Conservation (phyloP, 192 early-diverging fungal species). For the Backusella tuberculispora region DNA sequence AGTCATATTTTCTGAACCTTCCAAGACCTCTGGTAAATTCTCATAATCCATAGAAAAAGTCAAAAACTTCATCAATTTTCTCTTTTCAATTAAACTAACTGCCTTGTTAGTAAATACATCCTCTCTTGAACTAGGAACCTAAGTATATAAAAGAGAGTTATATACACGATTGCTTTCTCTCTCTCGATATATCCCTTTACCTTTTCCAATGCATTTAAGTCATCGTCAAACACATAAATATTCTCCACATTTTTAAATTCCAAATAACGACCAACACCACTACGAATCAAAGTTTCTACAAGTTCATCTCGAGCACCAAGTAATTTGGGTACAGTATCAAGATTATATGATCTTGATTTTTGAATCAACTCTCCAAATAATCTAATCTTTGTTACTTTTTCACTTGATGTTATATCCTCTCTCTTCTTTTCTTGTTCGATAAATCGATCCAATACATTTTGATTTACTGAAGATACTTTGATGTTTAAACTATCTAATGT, state of each 20-base stretch:
- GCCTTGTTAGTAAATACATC: constrained; percentile 85
- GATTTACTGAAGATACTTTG: constrained; percentile 32
- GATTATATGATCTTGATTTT: constrained; percentile 61
- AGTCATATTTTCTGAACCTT: constrained; percentile 42
- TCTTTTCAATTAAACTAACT: constrained; percentile 82
- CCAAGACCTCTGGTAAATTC: constrained; percentile 37
- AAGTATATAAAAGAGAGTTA: background rate
- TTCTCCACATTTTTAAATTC: constrained; percentile 87
- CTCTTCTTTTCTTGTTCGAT: constrained; percentile 1
- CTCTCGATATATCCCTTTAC: constrained; percentile 32
- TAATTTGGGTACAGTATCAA: constrained; percentile 76
- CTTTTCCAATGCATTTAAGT: constrained; percentile 46
- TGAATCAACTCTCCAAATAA: constrained; percentile 45
- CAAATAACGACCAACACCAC: constrained; percentile 81
- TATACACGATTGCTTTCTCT: constrained; percentile 5
- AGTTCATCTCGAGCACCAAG: constrained; percentile 68
- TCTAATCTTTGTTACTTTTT: constrained; percentile 32
- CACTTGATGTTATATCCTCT: constrained; percentile 4
- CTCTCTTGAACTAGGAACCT: constrained; percentile 88
- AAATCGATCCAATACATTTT: constrained; percentile 41
- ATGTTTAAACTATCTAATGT: constrained; percentile 39
- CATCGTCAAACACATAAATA: constrained; percentile 57
- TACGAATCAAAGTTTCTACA: constrained; percentile 75
- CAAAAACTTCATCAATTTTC: constrained; percentile 90
- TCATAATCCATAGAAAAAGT: constrained; percentile 62